Evolutionary conservation across 2,329 filamentous ascomycete species (phyloP).

Genomic region (Pseudogymnoascus sp.): DNA sequence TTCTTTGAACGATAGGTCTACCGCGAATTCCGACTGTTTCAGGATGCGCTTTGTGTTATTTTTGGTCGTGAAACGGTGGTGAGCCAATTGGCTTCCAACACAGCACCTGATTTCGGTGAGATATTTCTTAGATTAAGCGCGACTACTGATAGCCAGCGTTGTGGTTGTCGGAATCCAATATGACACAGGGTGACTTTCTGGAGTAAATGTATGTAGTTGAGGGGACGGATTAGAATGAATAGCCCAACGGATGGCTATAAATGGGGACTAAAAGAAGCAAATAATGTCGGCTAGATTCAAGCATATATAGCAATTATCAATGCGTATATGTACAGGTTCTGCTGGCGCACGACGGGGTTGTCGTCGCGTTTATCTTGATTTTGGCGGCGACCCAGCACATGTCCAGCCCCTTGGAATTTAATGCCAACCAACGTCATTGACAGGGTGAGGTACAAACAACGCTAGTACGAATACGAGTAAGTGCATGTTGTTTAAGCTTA

Average conservation of each 20-base stretch:
- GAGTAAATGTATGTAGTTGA: background rate
- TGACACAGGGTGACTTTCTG: background rate
- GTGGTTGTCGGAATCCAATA: background rate
- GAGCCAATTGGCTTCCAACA: background rate
- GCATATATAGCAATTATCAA: background rate
- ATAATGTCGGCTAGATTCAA: background rate
- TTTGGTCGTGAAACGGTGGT: conserved; percentile 7
- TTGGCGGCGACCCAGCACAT: background rate
- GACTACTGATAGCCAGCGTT: background rate
- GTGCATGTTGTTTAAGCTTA: background rate
- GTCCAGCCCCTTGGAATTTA: conserved; percentile 1
- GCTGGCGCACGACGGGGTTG: background rate
- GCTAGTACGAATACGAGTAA: background rate
- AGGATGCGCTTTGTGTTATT: conserved; percentile 18
- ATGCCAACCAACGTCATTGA: background rate
- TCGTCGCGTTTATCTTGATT: conserved; percentile 9
- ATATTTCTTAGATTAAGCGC: background rate
- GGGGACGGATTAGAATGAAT: background rate
- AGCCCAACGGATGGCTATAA: background rate
- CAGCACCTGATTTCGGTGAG: background rate
- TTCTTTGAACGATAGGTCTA: conserved; percentile 20
- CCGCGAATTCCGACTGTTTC: conserved; percentile 18
- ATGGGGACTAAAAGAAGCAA: background rate
- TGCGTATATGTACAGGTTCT: background rate
- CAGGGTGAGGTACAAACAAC: background rate